phyloP scores from a whole-genome alignment of 768 basidiomycete genomes.

The Suillus paluster region DNA sequence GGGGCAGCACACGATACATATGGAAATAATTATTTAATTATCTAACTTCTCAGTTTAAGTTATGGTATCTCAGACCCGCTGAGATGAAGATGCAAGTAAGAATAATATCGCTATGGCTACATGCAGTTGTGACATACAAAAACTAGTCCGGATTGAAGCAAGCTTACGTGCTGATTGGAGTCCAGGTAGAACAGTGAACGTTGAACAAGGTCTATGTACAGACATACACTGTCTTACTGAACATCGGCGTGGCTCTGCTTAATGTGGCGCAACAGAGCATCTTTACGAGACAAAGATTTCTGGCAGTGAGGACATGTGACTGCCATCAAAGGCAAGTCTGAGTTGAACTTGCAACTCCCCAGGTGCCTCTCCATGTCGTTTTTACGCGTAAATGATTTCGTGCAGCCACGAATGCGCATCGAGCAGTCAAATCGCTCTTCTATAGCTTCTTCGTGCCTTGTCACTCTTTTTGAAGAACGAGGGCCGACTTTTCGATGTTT shows the following conservation, averaged over 20 bases:
- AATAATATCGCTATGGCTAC: slow-evolving; percentile 2
- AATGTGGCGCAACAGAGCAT: slow-evolving; percentile 30
- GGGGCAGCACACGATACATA: no score
- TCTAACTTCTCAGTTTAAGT: neutral
- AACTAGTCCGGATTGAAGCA: neutral
- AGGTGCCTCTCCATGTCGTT: slow-evolving; percentile 9
- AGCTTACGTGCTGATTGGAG: neutral
- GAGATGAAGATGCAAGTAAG: neutral
- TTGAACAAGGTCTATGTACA: neutral
- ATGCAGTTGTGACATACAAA: neutral
- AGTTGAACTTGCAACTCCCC: slow-evolving; percentile 6
- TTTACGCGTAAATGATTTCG: slow-evolving; percentile 8
- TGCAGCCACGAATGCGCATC: slow-evolving; percentile 4
- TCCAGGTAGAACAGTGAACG: neutral
- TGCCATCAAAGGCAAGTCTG: neutral
- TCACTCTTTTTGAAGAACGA: neutral
- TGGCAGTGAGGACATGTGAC: slow-evolving; percentile 23
- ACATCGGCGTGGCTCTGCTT: slow-evolving; percentile 19
- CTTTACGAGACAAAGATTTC: slow-evolving; percentile 25
- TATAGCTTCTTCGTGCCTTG: neutral
- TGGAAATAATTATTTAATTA: no score
- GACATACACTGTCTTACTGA: neutral
- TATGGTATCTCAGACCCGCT: neutral
- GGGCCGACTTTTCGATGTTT: neutral
- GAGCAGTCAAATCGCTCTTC: neutral